Conservation (phyloP, 164 flowering plant species). For the Tetrastigma voinierianum region DNA sequence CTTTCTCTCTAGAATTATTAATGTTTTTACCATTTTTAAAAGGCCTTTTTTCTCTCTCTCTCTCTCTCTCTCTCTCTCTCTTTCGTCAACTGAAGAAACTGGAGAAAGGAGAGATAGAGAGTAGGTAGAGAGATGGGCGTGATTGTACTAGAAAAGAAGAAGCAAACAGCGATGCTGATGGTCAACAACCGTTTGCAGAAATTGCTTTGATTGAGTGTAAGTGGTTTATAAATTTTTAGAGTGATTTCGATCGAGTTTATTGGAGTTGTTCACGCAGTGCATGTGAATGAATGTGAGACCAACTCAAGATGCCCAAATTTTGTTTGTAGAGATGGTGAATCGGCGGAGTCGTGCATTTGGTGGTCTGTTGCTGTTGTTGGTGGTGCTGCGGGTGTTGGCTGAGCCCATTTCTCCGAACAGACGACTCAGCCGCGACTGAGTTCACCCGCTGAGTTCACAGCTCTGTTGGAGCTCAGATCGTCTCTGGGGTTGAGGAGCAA, state of each 20-base stretch:
- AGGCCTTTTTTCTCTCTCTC: no score
- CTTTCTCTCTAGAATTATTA: slow-evolving; percentile 4
- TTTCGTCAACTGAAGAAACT: slow-evolving; percentile 32
- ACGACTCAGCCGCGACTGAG: slow-evolving; percentile 15
- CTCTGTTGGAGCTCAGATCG: slow-evolving; percentile 64
- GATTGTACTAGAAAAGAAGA: neutral
- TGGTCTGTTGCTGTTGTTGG: slow-evolving; percentile 4
- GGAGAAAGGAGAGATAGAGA: neutral
- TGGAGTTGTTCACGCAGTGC: no score
- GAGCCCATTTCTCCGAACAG: slow-evolving; percentile 27
- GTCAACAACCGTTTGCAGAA: slow-evolving; percentile 4
- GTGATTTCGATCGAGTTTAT: neutral
- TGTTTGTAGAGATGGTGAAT: slow-evolving; percentile 38
- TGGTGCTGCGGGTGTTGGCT: slow-evolving; percentile 19
- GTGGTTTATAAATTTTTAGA: neutral
- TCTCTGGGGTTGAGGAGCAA: slow-evolving; percentile 68
- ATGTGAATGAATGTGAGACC: no score
- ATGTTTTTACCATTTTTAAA: neutral
- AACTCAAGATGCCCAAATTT: neutral
- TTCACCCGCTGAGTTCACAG: slow-evolving; percentile 34
- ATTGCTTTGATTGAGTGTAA: slow-evolving; percentile 14
- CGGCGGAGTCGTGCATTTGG: slow-evolving; percentile 12
- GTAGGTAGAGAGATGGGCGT: slow-evolving; percentile 14
- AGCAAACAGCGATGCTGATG: slow-evolving; percentile 5
- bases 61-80: slow-evolving; percentile 2